Evolutionary conservation across 106 monocot species (phyloP), one percentile per base, ranked within the genome.

Genomic region (Amphibolis antarctica): DNA sequence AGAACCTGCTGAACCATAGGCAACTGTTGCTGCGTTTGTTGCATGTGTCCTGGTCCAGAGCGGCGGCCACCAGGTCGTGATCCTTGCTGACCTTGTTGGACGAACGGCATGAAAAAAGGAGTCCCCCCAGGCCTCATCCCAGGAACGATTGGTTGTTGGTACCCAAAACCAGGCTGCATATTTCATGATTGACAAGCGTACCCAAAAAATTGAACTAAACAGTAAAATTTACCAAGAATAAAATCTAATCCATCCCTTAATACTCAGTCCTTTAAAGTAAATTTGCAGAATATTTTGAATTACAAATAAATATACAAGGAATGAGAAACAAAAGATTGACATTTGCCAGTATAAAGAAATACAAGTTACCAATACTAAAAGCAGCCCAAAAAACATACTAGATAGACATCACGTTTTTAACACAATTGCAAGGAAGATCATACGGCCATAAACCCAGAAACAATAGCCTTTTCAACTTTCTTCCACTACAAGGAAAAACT

Each of bases 121-220:
- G 76, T 77, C 25, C 77, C 88, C 5, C 85, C 85, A 70, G 93
- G 88, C 74, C 93, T 78, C 88, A 93, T 88, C 14, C 88, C 93
- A 65, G 82, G 88, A 63, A 93, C 74, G 69, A 93, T 80, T 43
- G 82, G 88, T 60, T 87, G 92, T 73, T 85, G 93, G 69, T 71
- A 93, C 42, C 88, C 85, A 81, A 83, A 93, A 59, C 85, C 89
- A 69, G 92, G 85, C 92, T 92, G 71, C 21, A 58, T 10, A 3
- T 53, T 52, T 36, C 15, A 3, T 3, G 31, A 36, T 31, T 9
- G 1, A 47, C 14, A 15, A 58, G 29, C 5, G 18, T 23, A 49
- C 3, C 7, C 7, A 36, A 36, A 36, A 28, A 60, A 28, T 5
- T 12, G 5, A 60, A 6, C 10, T 17, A 12, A 60, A 12, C 17